phyloP scores from a whole-genome alignment of 2,329 filamentous ascomycete genomes.

The Helicocarpus griseus region DNA sequence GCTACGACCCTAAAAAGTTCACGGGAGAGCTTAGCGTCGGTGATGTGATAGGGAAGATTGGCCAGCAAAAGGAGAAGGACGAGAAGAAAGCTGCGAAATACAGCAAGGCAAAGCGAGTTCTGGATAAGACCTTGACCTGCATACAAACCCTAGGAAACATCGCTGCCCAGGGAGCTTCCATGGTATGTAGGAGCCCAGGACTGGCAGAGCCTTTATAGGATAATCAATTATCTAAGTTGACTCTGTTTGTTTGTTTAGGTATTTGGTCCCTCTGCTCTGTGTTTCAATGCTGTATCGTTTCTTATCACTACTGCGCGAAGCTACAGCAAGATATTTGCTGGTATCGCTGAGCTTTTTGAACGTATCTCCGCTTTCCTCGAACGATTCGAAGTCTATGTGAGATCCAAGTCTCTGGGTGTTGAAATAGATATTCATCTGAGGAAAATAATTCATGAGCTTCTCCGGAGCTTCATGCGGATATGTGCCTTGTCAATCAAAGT shows the following conservation, averaged over 20 bases:
- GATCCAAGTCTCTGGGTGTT: conserved; percentile 13
- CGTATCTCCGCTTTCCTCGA: conserved; percentile 20
- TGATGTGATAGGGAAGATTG: conserved; percentile 17
- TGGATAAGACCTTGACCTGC: conserved; percentile 17
- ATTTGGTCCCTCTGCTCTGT: conserved; percentile 19
- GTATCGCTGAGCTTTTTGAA: conserved; percentile 17
- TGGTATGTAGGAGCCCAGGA: conserved; percentile 10
- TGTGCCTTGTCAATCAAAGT: conserved; percentile 19
- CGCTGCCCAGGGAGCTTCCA: conserved; percentile 18
- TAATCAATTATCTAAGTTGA: background rate
- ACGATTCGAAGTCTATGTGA: conserved; percentile 19
- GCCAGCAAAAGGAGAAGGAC: conserved; percentile 15
- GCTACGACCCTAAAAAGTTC: conserved; percentile 13
- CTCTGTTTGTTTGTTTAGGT: conserved; percentile 9
- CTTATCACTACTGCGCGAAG: conserved; percentile 19
- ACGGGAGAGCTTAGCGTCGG: conserved; percentile 14
- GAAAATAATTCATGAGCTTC: conserved; percentile 19
- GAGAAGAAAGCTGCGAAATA: conserved; percentile 17
- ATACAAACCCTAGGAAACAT: conserved; percentile 17
- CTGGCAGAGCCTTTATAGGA: background rate
- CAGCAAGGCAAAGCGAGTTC: conserved; percentile 14
- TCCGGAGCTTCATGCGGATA: conserved; percentile 19
- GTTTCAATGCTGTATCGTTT: conserved; percentile 22
- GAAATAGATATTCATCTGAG: conserved; percentile 17
- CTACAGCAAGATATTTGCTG: conserved; percentile 22